A percentile compares a stretch with the other conserved stretches of the same genome.
Evolutionary conservation across 1,284 basidiomycete species (phyloP).

Genomic region (Fistulinella cinereoalba): DNA sequence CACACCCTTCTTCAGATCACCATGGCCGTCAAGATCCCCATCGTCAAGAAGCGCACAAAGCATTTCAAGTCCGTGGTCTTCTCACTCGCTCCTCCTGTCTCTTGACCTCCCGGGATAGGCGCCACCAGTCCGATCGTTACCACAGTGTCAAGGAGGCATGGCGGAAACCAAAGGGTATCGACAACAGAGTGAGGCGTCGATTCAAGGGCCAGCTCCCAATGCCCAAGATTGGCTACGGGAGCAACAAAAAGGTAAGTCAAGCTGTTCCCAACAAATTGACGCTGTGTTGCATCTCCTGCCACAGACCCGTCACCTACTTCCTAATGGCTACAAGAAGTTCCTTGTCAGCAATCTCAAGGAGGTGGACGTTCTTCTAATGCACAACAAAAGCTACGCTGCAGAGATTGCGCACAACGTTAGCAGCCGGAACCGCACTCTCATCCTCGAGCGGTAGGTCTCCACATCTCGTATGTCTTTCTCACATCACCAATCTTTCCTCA

Average conservation of each 20-base stretch:
- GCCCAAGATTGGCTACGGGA: conserved; percentile 92
- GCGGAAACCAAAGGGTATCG: conserved; percentile 98
- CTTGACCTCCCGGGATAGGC: conserved; percentile 52
- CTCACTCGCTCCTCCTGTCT: conserved; percentile 5
- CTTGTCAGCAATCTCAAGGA: conserved; percentile 90
- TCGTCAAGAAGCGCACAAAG: conserved; percentile 96
- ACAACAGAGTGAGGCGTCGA: conserved; percentile 91
- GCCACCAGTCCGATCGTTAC: conserved; percentile 97
- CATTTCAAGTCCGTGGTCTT: conserved; percentile 78
- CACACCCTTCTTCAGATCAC: conserved; percentile 39
- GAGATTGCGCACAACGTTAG: conserved; percentile 98
- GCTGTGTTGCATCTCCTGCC: conserved; percentile 7
- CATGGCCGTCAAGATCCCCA: conserved; percentile 86
- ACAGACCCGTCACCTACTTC: conserved; percentile 89
- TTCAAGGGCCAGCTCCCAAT: conserved; percentile 95
- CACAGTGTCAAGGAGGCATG: conserved; percentile 93
- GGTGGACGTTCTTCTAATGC: conserved; percentile 93
- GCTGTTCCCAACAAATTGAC: neutral
- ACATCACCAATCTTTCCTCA: conserved; percentile 7
- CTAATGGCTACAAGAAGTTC: conserved; percentile 93
- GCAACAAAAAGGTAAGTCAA: conserved; percentile 70
- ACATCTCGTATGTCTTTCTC: neutral
- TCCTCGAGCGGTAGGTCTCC: conserved; percentile 76
- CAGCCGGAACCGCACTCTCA: conserved; percentile 92
- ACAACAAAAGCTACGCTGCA: conserved; percentile 96